Evolutionary conservation across 2,329 filamentous ascomycete genomes (phyloP), one percentile per base, ranked within the genome.

Genomic region (Pseudogymnoascus destructans): DNA sequence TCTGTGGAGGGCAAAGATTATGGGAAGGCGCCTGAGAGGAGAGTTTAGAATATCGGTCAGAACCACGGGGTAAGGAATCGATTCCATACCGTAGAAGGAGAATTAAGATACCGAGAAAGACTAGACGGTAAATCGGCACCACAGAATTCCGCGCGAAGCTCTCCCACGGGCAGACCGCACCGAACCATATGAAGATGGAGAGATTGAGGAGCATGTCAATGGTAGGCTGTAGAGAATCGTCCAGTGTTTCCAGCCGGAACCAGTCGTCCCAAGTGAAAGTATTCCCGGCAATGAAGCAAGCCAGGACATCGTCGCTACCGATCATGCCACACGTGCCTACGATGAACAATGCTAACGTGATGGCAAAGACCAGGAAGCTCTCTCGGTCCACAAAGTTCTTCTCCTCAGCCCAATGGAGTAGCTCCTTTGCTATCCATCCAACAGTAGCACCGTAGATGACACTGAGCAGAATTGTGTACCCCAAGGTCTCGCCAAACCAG

Each of bases 181-280:
- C 90, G 65, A 87, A 92, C 90, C 89, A 96, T 71, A 95, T 81
- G 70, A 96, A 96, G 36, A 96, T 80, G 15, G 84, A 77, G 2
- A 95, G 82, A 68, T 95, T 96, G 59, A 96, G 83, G 1, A 96
- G 77, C 89, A 95, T 95, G 69, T 96, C 90, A 52, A 96, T 87
- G 0, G 90, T 95, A 0, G 90, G 90, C 68, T 96, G 90, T 15
- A 96, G 78, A 1, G 87, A 91, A 69, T 96, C 91, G 64, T 95
- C 91, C 65, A 86, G 75, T 0, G 91, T 96, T 70, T 95, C 87
- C 1, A 92, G 75, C 0, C 91, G 85, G 71, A 95, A 96, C 89
- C 89, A 95, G 71, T 95, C 89, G 68, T 95, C 89, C 83, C 89
- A 92, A 0, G 89, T 95, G 64, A 96, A 95, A 0, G 81, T 81